These are phyloP conservation scores for Saccharomyces pastorianus DNA, from an alignment of 1,139 yeast species.

Conservation along the genomic window DNA sequence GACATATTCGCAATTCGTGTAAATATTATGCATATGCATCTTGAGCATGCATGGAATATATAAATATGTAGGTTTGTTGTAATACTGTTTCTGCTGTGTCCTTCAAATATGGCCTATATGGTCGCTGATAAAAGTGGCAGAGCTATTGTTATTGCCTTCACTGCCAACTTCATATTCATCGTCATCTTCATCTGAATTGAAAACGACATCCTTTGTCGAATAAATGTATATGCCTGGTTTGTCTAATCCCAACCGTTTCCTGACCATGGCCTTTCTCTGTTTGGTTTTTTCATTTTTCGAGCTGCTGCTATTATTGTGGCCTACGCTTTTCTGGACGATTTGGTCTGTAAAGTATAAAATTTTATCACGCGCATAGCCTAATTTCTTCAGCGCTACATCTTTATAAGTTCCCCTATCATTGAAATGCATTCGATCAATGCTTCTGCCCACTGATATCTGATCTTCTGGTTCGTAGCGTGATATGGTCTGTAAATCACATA, in stretches of 20 bases:
- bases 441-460: background rate
- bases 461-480: conserved; percentile 1
- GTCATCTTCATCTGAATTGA: conserved; percentile 32
- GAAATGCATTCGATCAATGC: background rate
- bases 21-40: background rate
- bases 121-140: background rate
- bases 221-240: conserved; percentile 43
- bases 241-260: conserved; percentile 25
- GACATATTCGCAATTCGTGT: background rate
- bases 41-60: background rate
- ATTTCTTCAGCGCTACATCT: background rate
- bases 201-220: conserved; percentile 46
- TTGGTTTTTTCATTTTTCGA: conserved; percentile 20
- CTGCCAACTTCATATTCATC: background rate
- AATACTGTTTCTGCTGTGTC: background rate
- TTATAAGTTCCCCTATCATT: background rate
- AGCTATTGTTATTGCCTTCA: background rate
- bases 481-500: background rate
- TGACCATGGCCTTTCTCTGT: conserved; percentile 18
- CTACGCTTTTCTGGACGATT: conserved; percentile 2
- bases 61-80: background rate
- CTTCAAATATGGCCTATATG: background rate
- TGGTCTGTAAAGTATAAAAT: background rate
- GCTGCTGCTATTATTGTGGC: conserved; percentile 2
- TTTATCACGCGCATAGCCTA: background rate